Conservation (phyloP, 805 yeast species). For the Zygoascus bituminiphila region DNA sequence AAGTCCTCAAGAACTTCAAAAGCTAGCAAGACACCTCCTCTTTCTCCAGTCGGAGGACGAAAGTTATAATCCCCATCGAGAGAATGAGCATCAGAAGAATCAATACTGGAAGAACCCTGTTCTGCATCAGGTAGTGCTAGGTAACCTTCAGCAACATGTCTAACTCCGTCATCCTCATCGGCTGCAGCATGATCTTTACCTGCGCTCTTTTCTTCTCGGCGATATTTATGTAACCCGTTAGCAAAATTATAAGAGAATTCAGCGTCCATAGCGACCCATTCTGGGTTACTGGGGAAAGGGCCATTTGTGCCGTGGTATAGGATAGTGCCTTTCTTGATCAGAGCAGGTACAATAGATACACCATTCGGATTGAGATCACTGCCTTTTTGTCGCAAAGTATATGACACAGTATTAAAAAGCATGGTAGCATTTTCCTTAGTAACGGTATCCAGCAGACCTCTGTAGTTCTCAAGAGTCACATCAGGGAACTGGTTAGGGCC, state of each 20-base stretch:
- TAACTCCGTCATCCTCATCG: neutral
- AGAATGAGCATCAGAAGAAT: neutral
- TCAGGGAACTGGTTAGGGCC: neutral
- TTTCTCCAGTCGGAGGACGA: neutral
- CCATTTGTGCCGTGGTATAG: slow-evolving; percentile 45
- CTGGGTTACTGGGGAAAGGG: slow-evolving; percentile 38
- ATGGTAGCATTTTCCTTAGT: slow-evolving; percentile 6
- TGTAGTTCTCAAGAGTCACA: neutral
- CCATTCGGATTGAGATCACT: slow-evolving; percentile 4
- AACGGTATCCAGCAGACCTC: neutral
- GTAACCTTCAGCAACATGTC: neutral
- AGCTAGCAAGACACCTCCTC: slow-evolving; percentile 24
- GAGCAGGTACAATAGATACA: slow-evolving; percentile 5
- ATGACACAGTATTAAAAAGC: slow-evolving; percentile 43
- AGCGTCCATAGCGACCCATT: slow-evolving; percentile 58
- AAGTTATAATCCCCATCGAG: too few relatives aligned
- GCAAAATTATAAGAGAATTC: slow-evolving; percentile 42
- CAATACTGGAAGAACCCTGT: neutral
- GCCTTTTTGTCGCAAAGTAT: slow-evolving; percentile 24
- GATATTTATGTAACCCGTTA: neutral
- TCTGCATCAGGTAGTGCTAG: neutral
- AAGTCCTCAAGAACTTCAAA: slow-evolving; percentile 42
- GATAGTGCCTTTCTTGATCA: slow-evolving; percentile 35
- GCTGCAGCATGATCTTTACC: neutral
- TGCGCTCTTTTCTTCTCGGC: neutral